phyloP scores from a whole-genome alignment of 768 basidiomycete species.

The Pulveroboletus frians region DNA sequence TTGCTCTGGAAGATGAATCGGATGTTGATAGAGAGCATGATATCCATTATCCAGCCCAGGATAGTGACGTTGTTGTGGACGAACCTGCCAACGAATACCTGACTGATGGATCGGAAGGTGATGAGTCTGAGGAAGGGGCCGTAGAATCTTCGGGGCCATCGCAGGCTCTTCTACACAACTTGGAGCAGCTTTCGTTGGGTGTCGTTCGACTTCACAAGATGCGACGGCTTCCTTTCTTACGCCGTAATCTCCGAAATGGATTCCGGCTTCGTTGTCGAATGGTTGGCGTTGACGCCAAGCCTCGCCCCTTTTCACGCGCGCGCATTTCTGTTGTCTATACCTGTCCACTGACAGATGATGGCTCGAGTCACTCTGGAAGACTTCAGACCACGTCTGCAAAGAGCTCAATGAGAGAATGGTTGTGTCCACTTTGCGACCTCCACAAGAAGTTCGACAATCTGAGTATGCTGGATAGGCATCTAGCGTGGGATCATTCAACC shows the following conservation, averaged over 20 bases:
- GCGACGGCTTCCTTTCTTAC: conserved; percentile 50
- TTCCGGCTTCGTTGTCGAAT: conserved; percentile 42
- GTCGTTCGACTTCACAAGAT: conserved; percentile 35
- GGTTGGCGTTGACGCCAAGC: conserved; percentile 32
- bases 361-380: conserved; percentile 8
- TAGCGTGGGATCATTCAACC: conserved; percentile 45
- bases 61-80: conserved; percentile 3
- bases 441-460: conserved; percentile 39
- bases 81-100: neutral
- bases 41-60: neutral
- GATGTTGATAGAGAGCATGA: conserved; percentile 4
- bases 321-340: conserved; percentile 24
- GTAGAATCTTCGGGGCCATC: conserved; percentile 23
- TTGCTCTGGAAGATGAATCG: neutral
- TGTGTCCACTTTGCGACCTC: conserved; percentile 53
- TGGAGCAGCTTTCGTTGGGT: conserved; percentile 31
- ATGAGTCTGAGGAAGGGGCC: conserved; percentile 3
- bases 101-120: conserved; percentile 8
- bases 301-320: conserved; percentile 14
- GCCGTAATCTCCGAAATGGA: conserved; percentile 44
- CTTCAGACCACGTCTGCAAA: conserved; percentile 8
- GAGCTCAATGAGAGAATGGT: conserved; percentile 34
- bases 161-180: conserved; percentile 31
- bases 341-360: conserved; percentile 8
- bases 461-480: conserved; percentile 43